Evolutionary conservation across 208 protist genomes (phyloP).

Genomic region (Naegleria lovaniensis): DNA sequence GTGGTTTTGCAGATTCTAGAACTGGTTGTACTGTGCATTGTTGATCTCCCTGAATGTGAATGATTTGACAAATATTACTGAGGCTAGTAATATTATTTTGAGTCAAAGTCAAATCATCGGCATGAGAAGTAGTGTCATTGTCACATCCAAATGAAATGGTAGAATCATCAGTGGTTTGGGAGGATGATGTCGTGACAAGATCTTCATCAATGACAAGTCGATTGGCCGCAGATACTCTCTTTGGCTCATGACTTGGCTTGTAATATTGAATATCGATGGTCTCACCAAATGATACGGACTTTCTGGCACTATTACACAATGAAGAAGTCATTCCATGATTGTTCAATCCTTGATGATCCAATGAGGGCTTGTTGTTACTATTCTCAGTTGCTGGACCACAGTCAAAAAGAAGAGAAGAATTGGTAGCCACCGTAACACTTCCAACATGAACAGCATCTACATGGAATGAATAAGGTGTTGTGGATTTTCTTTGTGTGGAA

Average conservation of each 20-base stretch:
- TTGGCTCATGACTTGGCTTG: neutral
- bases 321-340: neutral
- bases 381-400: neutral
- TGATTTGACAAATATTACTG: neutral
- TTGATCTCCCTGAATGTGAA: neutral
- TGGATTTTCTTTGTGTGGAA: neutral
- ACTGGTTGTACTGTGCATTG: neutral
- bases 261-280: neutral
- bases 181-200: neutral
- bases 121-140: neutral
- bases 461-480: neutral
- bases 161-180: neutral
- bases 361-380: neutral
- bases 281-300: neutral
- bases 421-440: neutral
- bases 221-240: neutral
- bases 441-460: neutral
- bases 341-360: too few species aligned
- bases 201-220: neutral
- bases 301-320: neutral
- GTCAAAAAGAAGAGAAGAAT: neutral
- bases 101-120: neutral
- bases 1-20: neutral
- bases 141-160: constrained; percentile 7
- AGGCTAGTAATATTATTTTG: neutral